Conservation (phyloP, 768 basidiomycete genomes). For the Suillus bovinus region DNA sequence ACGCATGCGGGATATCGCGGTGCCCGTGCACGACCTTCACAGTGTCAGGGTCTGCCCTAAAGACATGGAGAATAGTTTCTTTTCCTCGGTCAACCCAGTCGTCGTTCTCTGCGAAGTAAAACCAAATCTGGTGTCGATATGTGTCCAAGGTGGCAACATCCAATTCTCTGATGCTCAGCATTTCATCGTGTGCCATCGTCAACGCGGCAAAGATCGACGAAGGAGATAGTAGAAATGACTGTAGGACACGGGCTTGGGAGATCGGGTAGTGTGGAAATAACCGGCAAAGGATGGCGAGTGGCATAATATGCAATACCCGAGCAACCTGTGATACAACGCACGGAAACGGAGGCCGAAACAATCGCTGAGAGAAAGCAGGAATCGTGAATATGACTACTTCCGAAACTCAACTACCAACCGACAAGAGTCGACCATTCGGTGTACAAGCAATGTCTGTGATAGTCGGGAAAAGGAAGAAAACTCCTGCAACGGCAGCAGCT, state of each 20-base stretch:
- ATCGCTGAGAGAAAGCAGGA: conserved; percentile 34
- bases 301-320: conserved; percentile 37
- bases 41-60: conserved; percentile 36
- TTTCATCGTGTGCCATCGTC: conserved; percentile 68
- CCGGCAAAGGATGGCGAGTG: conserved; percentile 43
- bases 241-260: conserved; percentile 46
- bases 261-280: conserved; percentile 54
- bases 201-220: conserved; percentile 52
- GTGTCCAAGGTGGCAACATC: conserved; percentile 47
- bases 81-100: conserved; percentile 69
- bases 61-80: conserved; percentile 39
- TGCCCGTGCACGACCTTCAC: conserved; percentile 45
- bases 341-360: conserved; percentile 49
- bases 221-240: conserved; percentile 51
- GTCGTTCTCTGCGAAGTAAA: conserved; percentile 65
- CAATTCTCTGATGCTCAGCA: conserved; percentile 55
- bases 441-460: conserved; percentile 61
- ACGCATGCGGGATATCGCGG: conserved; percentile 63
- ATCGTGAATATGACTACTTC: not conserved
- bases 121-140: conserved; percentile 40
- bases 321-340: conserved; percentile 47
- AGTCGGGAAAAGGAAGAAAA: conserved; percentile 72
- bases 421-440: conserved; percentile 61
- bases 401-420: conserved; percentile 41
- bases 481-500: conserved; percentile 36